These are phyloP conservation scores for Vinca minor DNA, from an alignment of 257 asterid genomes.

Conservation along the genomic window DNA sequence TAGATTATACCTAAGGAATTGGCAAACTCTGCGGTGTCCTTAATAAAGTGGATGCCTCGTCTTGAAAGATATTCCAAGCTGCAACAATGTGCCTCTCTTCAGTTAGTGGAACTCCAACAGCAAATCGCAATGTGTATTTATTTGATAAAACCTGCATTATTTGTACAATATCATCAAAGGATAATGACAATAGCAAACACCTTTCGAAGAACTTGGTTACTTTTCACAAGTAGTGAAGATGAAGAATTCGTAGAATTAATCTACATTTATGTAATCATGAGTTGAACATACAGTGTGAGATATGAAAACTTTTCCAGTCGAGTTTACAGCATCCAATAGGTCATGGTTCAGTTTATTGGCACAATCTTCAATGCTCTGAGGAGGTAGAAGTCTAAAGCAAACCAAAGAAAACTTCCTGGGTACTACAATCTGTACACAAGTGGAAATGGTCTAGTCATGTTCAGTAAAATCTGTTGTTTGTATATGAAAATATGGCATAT, in stretches of 20 bases:
- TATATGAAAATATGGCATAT: background rate
- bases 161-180: background rate
- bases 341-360: slow-evolving; percentile 54
- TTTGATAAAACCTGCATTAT: slow-evolving; percentile 47
- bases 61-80: slow-evolving; percentile 44
- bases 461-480: background rate
- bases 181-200: background rate
- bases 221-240: background rate
- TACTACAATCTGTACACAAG: slow-evolving; percentile 48
- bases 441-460: background rate
- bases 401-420: slow-evolving; percentile 71
- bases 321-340: slow-evolving; percentile 66
- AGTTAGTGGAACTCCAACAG: slow-evolving; percentile 82
- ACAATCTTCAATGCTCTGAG: slow-evolving; percentile 28
- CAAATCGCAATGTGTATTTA: slow-evolving; percentile 54
- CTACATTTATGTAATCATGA: background rate
- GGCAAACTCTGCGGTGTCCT: background rate
- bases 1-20: background rate
- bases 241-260: no score
- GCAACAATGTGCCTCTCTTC: slow-evolving; percentile 47
- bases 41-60: slow-evolving; percentile 48
- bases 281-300: slow-evolving; percentile 72
- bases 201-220: background rate
- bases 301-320: slow-evolving; percentile 71
- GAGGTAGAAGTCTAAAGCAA: slow-evolving; percentile 64